Conservation (phyloP, 2,329 filamentous ascomycete genomes). For the Biscogniauxia mediterranea region DNA sequence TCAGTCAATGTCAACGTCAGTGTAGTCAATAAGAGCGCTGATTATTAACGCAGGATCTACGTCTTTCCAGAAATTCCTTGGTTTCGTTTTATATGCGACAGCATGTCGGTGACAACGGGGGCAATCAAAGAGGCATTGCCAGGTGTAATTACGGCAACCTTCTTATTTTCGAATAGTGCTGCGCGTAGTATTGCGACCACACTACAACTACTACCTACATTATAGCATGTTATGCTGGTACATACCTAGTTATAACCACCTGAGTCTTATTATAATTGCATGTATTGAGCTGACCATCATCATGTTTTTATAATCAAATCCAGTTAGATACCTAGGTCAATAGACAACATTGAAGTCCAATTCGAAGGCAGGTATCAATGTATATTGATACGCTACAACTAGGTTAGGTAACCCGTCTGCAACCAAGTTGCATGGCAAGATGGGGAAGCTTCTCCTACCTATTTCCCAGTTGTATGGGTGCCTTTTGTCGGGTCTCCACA, state of each 20-base stretch:
- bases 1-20: no score
- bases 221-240: no score
- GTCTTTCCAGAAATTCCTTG: neutral
- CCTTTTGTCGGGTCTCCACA: neutral
- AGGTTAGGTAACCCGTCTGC: neutral
- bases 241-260: no score
- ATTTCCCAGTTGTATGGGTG: neutral
- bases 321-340: no score
- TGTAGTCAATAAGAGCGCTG: neutral
- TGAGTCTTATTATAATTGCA: no score
- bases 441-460: neutral
- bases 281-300: no score
- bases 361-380: no score
- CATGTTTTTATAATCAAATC: no score
- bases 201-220: no score
- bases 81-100: neutral
- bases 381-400: no score
- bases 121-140: neutral
- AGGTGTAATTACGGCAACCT: neutral
- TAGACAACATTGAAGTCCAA: no score
- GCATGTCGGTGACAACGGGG: neutral
- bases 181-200: no score
- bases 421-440: neutral
- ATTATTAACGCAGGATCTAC: neutral
- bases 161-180: neutral